Base-by-base conservation (phyloP, 2,329 filamentous ascomycete genomes). In the Aspergillus luchuensis region DNA sequence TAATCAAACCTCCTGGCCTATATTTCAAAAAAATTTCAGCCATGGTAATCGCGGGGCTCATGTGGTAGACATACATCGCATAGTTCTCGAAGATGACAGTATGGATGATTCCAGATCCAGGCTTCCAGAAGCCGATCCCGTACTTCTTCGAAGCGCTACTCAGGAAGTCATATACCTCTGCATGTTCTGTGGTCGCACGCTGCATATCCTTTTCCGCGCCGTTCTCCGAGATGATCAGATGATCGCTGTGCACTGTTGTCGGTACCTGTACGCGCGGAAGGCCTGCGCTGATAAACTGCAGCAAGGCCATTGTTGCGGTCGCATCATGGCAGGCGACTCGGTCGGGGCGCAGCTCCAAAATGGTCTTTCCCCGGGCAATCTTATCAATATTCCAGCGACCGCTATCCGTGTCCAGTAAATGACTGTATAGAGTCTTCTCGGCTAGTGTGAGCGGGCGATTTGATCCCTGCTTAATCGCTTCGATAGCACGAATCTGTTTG, bases 1-100 rank as follows among this genome's bases (percentile, higher is more conserved):
- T 97, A 73, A 97, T 87, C 57, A 97, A 86, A 84, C 89, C 92
- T 84, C 94, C 94, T 62, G 94, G 93, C n/a, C 65, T 66, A 36
- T 75, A 78, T 6, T 1, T n/a, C 15, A n/a, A 13, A 15, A 13
- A 15, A 28, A 2, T 17, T 45, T 49, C n/a, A 50, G 36, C 8
- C 8, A 52, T 36, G 13, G 10, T 53, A 3, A 2, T n/a, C 5
- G 5, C 30, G 15, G 15, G 2, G 5, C 19, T 21, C 8, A 39
- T 2, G 19, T 8, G 19, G 48, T 8, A 25, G 41, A 45, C 69
- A 65, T 57, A 72, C 71, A 73, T 70, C 7, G 68, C 72, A 54
- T 79, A 78, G 54, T 79, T 77, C 61, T 79, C 77, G 41, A 79
- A 76, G 17, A 78, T 73, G 0, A 74, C 78, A 0, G 70, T 74